Percentiles rank a stretch among this genome's conserved stretches.
Evolutionary conservation across 2,329 filamentous ascomycete species (phyloP).

Genomic region (Penicillium sp.): DNA sequence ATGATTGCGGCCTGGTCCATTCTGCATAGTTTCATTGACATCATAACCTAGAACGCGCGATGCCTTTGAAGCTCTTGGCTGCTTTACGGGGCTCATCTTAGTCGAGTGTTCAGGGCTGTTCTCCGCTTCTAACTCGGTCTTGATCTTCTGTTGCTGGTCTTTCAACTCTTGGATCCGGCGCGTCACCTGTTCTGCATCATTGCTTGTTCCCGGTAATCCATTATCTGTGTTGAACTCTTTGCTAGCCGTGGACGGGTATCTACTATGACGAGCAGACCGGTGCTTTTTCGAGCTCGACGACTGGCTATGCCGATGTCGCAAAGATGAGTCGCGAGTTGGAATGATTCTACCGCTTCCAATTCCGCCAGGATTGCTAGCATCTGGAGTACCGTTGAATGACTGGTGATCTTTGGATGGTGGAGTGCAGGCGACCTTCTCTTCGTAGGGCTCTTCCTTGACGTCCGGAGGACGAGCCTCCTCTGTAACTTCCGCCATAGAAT

Average conservation of each 20-base stretch:
- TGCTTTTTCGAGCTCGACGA: conserved; percentile 54
- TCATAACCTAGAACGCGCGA: conserved; percentile 8
- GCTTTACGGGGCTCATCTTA: conserved; percentile 14
- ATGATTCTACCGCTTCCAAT: conserved; percentile 55
- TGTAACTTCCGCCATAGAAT: conserved; percentile 45
- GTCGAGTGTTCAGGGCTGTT: conserved; percentile 30
- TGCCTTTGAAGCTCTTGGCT: conserved; percentile 11
- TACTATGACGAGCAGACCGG: conserved; percentile 49
- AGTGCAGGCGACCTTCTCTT: conserved; percentile 20
- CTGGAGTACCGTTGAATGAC: conserved; percentile 27
- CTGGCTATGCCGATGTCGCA: conserved; percentile 51
- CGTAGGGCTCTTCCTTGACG: conserved; percentile 19
- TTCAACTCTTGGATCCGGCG: conserved; percentile 58
- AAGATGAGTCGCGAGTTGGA: conserved; percentile 66
- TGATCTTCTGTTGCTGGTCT: conserved; percentile 56
- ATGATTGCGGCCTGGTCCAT: conserved; percentile 4
- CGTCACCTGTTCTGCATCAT: conserved; percentile 56
- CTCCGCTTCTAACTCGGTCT: conserved; percentile 47
- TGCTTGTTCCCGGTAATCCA: conserved; percentile 37
- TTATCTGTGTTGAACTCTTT: conserved; percentile 42
- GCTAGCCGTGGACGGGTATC: conserved; percentile 38
- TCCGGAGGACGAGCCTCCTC: conserved; percentile 33
- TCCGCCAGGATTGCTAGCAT: conserved; percentile 33
- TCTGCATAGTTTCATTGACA: background rate
- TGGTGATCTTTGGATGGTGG: conserved; percentile 38